Percentiles rank a stretch among this genome's conserved stretches.
Evolutionary conservation across 148 eudicot species (phyloP).

Genomic region (Silene latifolia): DNA sequence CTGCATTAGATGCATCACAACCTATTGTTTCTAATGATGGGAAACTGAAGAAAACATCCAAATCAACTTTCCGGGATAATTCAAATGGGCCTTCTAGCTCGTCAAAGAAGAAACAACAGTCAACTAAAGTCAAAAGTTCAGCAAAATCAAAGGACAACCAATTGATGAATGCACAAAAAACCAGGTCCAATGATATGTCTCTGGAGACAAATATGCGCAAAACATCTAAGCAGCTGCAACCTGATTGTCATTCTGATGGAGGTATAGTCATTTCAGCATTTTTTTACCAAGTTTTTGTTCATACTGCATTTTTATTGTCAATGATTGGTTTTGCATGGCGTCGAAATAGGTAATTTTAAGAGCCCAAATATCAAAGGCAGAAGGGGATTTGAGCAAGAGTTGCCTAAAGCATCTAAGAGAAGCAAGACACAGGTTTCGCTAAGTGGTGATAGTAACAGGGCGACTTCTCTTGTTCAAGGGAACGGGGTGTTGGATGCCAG

Average conservation of each 20-base stretch:
- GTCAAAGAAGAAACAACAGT: slow-evolving; percentile 35
- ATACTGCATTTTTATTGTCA: neutral
- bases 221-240: slow-evolving; percentile 40
- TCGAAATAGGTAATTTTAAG: slow-evolving; percentile 50
- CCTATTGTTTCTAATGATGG: slow-evolving; percentile 30
- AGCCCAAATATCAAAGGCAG: slow-evolving; percentile 44
- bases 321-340: slow-evolving; percentile 16
- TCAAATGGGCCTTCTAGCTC: slow-evolving; percentile 36
- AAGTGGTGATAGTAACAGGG: slow-evolving; percentile 34
- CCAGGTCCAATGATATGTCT: slow-evolving; percentile 34
- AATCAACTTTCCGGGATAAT: slow-evolving; percentile 35
- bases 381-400: slow-evolving; percentile 47
- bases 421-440: slow-evolving; percentile 37
- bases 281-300: slow-evolving; percentile 10
- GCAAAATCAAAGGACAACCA: slow-evolving; percentile 36
- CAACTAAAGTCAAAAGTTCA: slow-evolving; percentile 37
- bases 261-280: slow-evolving; percentile 37
- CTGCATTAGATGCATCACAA: slow-evolving; percentile 29
- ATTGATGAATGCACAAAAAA: slow-evolving; percentile 28
- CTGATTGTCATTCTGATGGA: slow-evolving; percentile 46
- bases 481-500: slow-evolving; percentile 37
- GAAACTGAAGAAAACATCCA: slow-evolving; percentile 44
- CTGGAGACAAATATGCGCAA: slow-evolving; percentile 40
- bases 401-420: slow-evolving; percentile 58
- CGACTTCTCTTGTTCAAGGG: slow-evolving; percentile 36